Base-by-base conservation (phyloP, 164 flowering plant genomes). In the Litsea cubeba region DNA sequence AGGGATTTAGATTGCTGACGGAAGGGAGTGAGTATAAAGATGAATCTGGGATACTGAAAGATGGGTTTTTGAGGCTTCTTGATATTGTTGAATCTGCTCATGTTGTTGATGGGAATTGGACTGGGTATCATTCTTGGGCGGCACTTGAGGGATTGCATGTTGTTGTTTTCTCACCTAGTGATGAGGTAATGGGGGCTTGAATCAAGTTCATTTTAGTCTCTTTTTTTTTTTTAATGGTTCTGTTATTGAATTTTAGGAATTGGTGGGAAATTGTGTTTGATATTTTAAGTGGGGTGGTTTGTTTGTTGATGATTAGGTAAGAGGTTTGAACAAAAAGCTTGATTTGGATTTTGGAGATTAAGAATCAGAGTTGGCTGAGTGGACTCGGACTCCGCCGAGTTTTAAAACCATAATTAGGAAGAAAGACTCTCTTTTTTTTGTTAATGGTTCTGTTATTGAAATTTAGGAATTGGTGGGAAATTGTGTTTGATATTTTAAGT, bases 41-140 rank as follows among this genome's bases (percentile, higher is more conserved):
- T 83, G 72, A 68, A 46, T 84, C 87, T 12, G 89, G 89, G 68
- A 86, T 90, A 54, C 76, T 93, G 77, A 86, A 85, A 82, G 95
- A 90, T 60, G 96, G 83, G 22, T 89, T 93, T 74, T 68, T 71
- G 5, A 84, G 95, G 77, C 71, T 86, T 28, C 76, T 90, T 69
- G 80, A 78, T 73, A 76, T 89, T 24, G 62, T 89, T 15, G 69
- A 71, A 50, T 67, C 54, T 20, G 82, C 71, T 72, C 96, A 91
- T 81, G 88, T 79, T 25, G 69, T 85, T 65, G 92, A 86, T 50
- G 67, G 68, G 26, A 84, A 81, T 62, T 26, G 71, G 67, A 79
- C 86, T n/a, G 20, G 65, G 65, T 18, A 69, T 18, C 72, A 73
- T 30, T 63, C 74, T 5, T 78, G 83, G 0, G 10, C 62, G 10